phyloP scores from a whole-genome alignment of 1,284 basidiomycete genomes.

The Trichosporon sp. region DNA sequence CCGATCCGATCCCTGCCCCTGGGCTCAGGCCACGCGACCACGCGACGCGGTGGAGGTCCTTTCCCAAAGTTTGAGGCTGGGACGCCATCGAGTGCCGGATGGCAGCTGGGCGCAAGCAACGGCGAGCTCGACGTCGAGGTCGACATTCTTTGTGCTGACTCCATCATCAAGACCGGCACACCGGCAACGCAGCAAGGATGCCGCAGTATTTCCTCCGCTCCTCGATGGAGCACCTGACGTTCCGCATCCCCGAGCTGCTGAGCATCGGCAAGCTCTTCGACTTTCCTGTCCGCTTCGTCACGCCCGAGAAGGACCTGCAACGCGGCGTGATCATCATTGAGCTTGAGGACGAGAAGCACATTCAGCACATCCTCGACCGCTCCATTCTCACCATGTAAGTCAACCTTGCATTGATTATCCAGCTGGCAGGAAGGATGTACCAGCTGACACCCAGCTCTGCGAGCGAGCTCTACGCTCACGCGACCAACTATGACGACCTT shows the following conservation, averaged over 20 bases:
- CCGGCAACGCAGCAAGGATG: slow-evolving; percentile 21
- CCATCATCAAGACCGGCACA: neutral
- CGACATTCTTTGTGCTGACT: neutral
- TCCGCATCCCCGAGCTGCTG: slow-evolving; percentile 70
- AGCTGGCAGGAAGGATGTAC: too few relatives aligned
- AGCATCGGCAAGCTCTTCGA: slow-evolving; percentile 37
- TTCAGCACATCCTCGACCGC: slow-evolving; percentile 63
- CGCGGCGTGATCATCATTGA: slow-evolving; percentile 64
- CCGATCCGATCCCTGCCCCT: neutral
- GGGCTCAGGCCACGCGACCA: neutral
- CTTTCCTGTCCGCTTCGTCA: slow-evolving; percentile 39
- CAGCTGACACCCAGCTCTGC: slow-evolving; percentile 56
- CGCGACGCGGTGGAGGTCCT: slow-evolving; percentile 5
- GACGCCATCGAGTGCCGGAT: neutral
- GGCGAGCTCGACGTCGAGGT: neutral
- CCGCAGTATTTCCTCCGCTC: slow-evolving; percentile 63
- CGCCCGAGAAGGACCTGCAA: slow-evolving; percentile 23
- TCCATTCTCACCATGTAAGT: slow-evolving; percentile 77
- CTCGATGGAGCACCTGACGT: slow-evolving; percentile 71
- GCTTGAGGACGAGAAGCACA: slow-evolving; percentile 67
- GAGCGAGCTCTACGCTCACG: slow-evolving; percentile 69
- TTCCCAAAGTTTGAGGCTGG: slow-evolving; percentile 10
- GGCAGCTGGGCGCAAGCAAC: neutral
- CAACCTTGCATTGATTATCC: too few relatives aligned
- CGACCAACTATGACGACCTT: slow-evolving; percentile 60